Evolutionary conservation across 169 alveolate genomes (phyloP), one percentile per base, ranked within the genome.

Genomic region (Cryptosporidium andersoni): DNA sequence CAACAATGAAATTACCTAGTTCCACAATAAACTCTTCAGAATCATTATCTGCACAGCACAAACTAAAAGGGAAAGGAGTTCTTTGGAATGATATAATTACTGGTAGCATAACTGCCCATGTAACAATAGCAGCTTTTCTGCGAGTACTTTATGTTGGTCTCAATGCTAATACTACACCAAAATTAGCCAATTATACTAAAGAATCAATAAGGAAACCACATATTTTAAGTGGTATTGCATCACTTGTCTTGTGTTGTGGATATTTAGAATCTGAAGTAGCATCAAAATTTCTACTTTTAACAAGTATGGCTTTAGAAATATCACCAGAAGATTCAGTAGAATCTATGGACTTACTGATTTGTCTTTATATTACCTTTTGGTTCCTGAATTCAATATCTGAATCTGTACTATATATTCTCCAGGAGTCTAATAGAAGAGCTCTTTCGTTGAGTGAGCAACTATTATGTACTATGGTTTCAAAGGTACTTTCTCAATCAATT

Each of bases 241-340:
- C 36, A 25, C 36, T 74, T 3, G 85, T 74, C 39, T 25, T 74
- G 34, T 58, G 85, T 25, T 74, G 85, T 42, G 85, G 85, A 48
- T 16, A 58, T 34, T 43, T 74, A 25, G 85, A 74, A 74, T 74
- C 85, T 3, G 64, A 74, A 34, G 66, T 74, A 5, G 85, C 85
- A n/a, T 74, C 85, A 36, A 74, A 74, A 40, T 74, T 74, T 47
- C 45, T 74, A 45, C 37, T 74, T 34, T 58, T 74, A 16, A 39
- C 60, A 34, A 55, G 85, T 58, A 60, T 43, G 1, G 45, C 60
- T 34, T 74, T 74, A 25, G 85, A 74, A 25, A 48, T 62, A 40
- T 58, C 55, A 45, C 25, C 85, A 36, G 45, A 60, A 45, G 12
- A 11, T 34, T 39, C 55, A 40, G 85, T 68, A 55, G 66, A 14